Conservation (phyloP, 2,329 filamentous ascomycete genomes). For the Periconia sp. region DNA sequence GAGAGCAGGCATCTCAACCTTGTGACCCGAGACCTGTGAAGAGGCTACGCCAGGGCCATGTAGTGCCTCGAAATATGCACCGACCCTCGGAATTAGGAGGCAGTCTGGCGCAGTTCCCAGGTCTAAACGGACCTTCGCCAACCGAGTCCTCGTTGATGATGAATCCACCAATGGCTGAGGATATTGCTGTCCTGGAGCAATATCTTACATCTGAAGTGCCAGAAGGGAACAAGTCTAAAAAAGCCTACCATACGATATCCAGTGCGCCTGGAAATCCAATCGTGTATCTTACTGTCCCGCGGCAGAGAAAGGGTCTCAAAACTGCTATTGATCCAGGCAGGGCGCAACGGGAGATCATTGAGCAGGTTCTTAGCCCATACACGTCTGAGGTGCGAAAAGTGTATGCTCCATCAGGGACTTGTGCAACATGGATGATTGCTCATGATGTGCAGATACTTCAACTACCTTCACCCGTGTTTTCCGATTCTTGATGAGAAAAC, state of each 20-base stretch:
- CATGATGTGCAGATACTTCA: conserved; percentile 11
- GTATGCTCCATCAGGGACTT: background rate
- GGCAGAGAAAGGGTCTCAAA: conserved; percentile 16
- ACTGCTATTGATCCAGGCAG: conserved; percentile 19
- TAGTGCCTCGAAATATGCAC: no score
- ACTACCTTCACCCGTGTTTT: conserved; percentile 24
- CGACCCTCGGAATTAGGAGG: background rate
- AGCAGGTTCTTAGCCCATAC: conserved; percentile 18
- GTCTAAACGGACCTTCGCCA: conserved; percentile 14
- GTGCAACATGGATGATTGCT: background rate
- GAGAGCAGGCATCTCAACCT: background rate
- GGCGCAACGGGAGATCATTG: conserved; percentile 22
- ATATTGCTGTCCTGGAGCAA: conserved; percentile 24
- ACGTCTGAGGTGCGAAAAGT: conserved; percentile 13
- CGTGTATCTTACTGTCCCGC: conserved; percentile 25
- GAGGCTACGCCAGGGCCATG: conserved; percentile 5
- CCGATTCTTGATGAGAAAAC: conserved; percentile 23
- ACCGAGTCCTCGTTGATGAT: conserved; percentile 26
- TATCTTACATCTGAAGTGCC: conserved; percentile 17
- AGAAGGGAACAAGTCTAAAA: conserved; percentile 1
- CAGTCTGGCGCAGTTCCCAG: conserved; percentile 6
- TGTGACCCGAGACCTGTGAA: conserved; percentile 3
- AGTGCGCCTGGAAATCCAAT: conserved; percentile 20
- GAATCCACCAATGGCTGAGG: conserved; percentile 27
- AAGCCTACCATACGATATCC: conserved; percentile 19